Evolutionary conservation across 306 rosid species (phyloP).

Genomic region (Cicer judaicum): DNA sequence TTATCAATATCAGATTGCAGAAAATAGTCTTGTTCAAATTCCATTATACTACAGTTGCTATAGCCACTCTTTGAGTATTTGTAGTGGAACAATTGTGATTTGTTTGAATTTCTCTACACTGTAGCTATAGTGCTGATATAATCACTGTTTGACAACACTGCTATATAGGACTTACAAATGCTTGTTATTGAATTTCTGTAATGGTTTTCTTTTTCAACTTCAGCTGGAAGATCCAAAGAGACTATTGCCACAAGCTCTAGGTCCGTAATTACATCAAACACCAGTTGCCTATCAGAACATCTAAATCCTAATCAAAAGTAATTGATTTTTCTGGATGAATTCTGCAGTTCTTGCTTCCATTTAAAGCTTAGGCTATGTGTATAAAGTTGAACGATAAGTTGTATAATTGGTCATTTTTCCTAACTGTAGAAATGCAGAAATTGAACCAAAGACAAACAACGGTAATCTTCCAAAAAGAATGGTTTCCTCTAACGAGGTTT

Average conservation of each 20-base stretch:
- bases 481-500: constrained; percentile 79
- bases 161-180: neutral
- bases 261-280: constrained; percentile 44
- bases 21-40: too few relatives aligned
- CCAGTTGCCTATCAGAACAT: constrained; percentile 38
- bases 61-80: too few relatives aligned
- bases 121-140: too few relatives aligned
- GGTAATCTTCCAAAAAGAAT: constrained; percentile 48
- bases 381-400: neutral
- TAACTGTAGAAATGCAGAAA: constrained; percentile 51
- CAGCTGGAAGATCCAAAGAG: constrained; percentile 72
- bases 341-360: neutral
- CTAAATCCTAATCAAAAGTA: constrained; percentile 52
- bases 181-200: constrained; percentile 31
- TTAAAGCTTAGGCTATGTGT: constrained; percentile 7
- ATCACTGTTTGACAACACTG: too few relatives aligned
- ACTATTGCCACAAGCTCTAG: constrained; percentile 46
- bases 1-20: too few relatives aligned
- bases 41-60: too few relatives aligned
- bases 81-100: too few relatives aligned
- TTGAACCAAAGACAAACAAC: constrained; percentile 39
- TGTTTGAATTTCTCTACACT: too few relatives aligned
- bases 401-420: constrained; percentile 22
- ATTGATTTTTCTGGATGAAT: constrained; percentile 7
- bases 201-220: constrained; percentile 14